Evolutionary conservation across 2,329 filamentous ascomycete species (phyloP).

Genomic region (Venturia oleaginea): DNA sequence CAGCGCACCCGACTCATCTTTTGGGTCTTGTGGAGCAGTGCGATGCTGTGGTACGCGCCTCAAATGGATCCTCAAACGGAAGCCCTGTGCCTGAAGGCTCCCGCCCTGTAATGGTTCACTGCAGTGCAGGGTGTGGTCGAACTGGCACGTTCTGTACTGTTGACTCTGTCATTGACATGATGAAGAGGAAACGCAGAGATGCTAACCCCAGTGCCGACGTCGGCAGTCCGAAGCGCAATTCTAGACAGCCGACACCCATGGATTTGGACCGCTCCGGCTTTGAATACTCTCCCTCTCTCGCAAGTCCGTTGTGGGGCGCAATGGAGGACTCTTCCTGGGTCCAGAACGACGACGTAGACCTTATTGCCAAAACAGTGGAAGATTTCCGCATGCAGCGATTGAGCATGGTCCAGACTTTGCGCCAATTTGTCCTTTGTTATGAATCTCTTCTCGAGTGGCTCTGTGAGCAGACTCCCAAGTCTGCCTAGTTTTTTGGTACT

Average conservation of each 20-base stretch:
- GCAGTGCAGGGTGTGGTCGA: slow-evolving; percentile 88
- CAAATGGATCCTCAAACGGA: slow-evolving; percentile 26
- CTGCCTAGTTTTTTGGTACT: slow-evolving; percentile 4
- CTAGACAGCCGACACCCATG: slow-evolving; percentile 35
- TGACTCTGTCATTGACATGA: slow-evolving; percentile 90
- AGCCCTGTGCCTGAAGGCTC: slow-evolving; percentile 41
- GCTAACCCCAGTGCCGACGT: slow-evolving; percentile 16
- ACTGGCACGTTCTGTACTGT: slow-evolving; percentile 96
- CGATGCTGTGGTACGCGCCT: slow-evolving; percentile 56
- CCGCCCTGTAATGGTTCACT: slow-evolving; percentile 83
- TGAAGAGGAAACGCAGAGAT: slow-evolving; percentile 67
- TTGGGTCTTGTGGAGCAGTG: slow-evolving; percentile 83
- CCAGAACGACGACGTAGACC: slow-evolving; percentile 60
- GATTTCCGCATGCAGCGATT: slow-evolving; percentile 82
- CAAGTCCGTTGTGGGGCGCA: slow-evolving; percentile 15
- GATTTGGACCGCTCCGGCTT: slow-evolving; percentile 26
- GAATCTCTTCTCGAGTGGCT: slow-evolving; percentile 91
- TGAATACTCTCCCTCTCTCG: slow-evolving; percentile 17
- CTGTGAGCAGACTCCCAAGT: slow-evolving; percentile 30
- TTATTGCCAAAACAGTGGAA: slow-evolving; percentile 80
- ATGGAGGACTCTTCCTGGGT: slow-evolving; percentile 53
- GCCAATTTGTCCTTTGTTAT: slow-evolving; percentile 93
- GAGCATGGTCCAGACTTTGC: slow-evolving; percentile 92
- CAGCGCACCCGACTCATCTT: slow-evolving; percentile 78
- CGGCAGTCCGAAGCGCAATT: slow-evolving; percentile 10